Evolutionary conservation across 495 filamentous ascomycete species (phyloP).

Genomic region (Aspergillus funiculosus): DNA sequence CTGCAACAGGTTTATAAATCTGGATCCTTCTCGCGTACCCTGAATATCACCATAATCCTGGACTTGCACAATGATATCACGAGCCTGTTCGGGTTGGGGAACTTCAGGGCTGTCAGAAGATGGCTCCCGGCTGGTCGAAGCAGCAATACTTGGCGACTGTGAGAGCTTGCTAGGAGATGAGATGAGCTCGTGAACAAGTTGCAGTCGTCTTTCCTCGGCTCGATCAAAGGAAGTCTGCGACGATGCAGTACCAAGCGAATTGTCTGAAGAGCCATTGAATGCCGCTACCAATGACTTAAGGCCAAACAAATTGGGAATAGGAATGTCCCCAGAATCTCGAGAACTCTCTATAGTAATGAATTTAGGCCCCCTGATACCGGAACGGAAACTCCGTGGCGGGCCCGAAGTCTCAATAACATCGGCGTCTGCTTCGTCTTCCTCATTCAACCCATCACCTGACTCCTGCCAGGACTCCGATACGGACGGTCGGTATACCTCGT

Average conservation of each 20-base stretch:
- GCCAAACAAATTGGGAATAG: slow-evolving; percentile 31
- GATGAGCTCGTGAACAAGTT: slow-evolving; percentile 34
- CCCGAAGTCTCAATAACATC: slow-evolving; percentile 31
- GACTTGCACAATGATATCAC: slow-evolving; percentile 65
- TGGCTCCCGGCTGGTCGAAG: not conserved
- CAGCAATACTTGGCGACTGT: slow-evolving; percentile 2
- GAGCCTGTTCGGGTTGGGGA: slow-evolving; percentile 16
- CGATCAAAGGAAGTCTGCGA: slow-evolving; percentile 15
- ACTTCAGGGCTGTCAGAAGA: slow-evolving; percentile 14
- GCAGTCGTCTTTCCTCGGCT: slow-evolving; percentile 29
- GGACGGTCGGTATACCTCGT: slow-evolving; percentile 48
- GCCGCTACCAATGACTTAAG: slow-evolving; percentile 36
- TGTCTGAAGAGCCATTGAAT: slow-evolving; percentile 30
- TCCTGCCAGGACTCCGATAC: slow-evolving; percentile 30
- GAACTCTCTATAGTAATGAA: slow-evolving; percentile 39
- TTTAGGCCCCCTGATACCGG: slow-evolving; percentile 24
- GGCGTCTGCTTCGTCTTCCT: slow-evolving; percentile 38
- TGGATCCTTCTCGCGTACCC: slow-evolving; percentile 54
- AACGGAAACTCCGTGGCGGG: slow-evolving; percentile 18
- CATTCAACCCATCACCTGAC: slow-evolving; percentile 27
- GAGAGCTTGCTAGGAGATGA: slow-evolving; percentile 20
- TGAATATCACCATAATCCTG: slow-evolving; percentile 74
- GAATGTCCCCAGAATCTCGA: slow-evolving; percentile 30
- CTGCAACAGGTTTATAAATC: slow-evolving; percentile 59
- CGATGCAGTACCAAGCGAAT: slow-evolving; percentile 16